These are phyloP conservation scores for Geranium incanum DNA, from an alignment of 441 rosid genomes.

Conservation along the genomic window DNA sequence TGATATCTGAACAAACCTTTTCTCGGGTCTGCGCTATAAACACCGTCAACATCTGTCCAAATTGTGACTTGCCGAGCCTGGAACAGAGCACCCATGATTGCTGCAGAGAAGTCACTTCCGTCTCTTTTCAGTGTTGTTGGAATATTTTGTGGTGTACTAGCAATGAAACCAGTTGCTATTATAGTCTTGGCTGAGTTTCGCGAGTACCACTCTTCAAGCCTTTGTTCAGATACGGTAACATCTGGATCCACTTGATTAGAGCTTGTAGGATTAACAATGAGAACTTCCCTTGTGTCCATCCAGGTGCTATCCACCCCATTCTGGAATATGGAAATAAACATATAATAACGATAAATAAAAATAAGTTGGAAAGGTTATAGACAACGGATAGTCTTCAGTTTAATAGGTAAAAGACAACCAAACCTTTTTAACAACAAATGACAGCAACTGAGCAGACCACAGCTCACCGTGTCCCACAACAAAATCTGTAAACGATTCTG, in stretches of 20 bases:
- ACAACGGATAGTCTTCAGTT: background rate
- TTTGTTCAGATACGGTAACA: conserved; percentile 60
- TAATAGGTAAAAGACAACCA: conserved; percentile 9
- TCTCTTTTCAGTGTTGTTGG: conserved; percentile 96
- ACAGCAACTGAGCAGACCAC: conserved; percentile 93
- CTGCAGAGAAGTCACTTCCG: conserved; percentile 98
- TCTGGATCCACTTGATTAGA: conserved; percentile 93
- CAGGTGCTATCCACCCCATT: conserved; percentile 66
- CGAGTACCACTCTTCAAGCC: conserved; percentile 78
- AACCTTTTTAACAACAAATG: conserved; percentile 76
- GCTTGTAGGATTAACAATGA: conserved; percentile 71
- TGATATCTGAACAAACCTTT: conserved; percentile 54
- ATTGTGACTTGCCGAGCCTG: conserved; percentile 80
- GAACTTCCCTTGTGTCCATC: conserved; percentile 97
- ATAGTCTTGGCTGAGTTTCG: conserved; percentile 48
- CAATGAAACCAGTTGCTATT: conserved; percentile 95
- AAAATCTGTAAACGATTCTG: conserved; percentile 89
- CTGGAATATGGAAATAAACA: conserved; percentile 28
- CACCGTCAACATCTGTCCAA: conserved; percentile 99
- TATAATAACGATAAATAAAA: conserved; percentile 9
- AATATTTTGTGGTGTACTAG: conserved; percentile 84
- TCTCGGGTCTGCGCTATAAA: conserved; percentile 92
- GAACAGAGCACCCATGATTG: conserved; percentile 83
- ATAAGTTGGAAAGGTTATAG: conserved; percentile 10
- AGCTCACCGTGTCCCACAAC: conserved; percentile 95